These are phyloP conservation scores for Fusarium torreyae DNA, from an alignment of 2,329 filamentous ascomycete species.

Conservation along the genomic window DNA sequence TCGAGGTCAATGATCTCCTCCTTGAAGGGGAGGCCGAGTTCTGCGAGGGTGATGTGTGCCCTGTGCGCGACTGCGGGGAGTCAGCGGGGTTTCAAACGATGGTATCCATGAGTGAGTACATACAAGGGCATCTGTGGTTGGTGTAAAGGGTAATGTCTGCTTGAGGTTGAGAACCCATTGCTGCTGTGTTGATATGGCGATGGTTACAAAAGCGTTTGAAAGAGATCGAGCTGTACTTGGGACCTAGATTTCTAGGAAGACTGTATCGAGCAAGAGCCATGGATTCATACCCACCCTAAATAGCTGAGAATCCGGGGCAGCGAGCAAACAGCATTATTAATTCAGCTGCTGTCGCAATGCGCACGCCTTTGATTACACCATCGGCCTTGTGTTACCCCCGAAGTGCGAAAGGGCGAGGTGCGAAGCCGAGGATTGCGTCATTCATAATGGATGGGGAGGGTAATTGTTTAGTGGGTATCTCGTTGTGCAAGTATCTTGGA, in stretches of 20 bases:
- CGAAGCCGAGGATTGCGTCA: constrained; percentile 19
- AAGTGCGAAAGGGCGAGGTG: constrained; percentile 16
- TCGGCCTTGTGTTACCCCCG: constrained; percentile 21
- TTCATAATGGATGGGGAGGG: not conserved
- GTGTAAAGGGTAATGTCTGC: constrained; percentile 76
- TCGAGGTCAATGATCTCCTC: constrained; percentile 81
- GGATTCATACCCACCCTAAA: not conserved
- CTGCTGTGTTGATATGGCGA: constrained; percentile 15
- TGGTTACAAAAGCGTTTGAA: not conserved
- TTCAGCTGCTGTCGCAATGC: constrained; percentile 2
- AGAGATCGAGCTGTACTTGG: not conserved
- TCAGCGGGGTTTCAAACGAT: not conserved
- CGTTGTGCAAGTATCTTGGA: constrained; percentile 5
- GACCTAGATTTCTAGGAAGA: not conserved
- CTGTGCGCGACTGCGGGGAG: constrained; percentile 74
- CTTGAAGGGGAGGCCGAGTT: constrained; percentile 76
- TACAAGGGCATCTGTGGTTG: constrained; percentile 77
- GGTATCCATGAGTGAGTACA: not conserved
- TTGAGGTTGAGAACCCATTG: constrained; percentile 39
- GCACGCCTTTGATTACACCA: constrained; percentile 24
- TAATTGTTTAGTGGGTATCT: not conserved
- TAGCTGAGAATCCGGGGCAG: not conserved
- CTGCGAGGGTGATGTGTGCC: constrained; percentile 78
- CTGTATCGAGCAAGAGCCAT: not conserved
- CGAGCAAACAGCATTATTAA: constrained; percentile 21